A percentile compares a stretch with the other conserved stretches of the same genome.
phyloP scores from a whole-genome alignment of 2,329 filamentous ascomycete species.

The Colletotrichum australisinense region DNA sequence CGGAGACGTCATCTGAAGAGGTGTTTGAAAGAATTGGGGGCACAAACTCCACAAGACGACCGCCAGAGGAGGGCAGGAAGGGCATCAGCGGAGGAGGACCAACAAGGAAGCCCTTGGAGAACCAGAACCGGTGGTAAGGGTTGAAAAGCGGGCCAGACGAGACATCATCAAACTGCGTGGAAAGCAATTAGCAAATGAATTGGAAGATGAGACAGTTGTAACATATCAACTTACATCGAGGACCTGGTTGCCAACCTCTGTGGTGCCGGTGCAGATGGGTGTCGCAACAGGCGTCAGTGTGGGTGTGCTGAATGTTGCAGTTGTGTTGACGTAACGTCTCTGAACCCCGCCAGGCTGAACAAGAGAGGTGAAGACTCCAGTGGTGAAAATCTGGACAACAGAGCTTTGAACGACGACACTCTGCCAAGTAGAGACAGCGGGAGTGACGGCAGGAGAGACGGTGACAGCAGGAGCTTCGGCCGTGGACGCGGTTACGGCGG shows the following conservation, averaged over 20 bases:
- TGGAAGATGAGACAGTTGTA: slow-evolving; percentile 2
- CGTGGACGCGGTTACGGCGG: background rate
- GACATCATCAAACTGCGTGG: slow-evolving; percentile 49
- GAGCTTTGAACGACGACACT: slow-evolving; percentile 24
- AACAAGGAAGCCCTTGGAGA: slow-evolving; percentile 54
- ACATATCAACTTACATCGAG: slow-evolving; percentile 48
- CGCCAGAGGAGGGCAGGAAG: slow-evolving; percentile 52
- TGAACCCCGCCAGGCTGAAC: slow-evolving; percentile 7
- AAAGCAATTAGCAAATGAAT: background rate
- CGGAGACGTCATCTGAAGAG: slow-evolving; percentile 38
- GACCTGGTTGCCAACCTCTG: slow-evolving; percentile 49
- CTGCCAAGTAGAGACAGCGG: slow-evolving; percentile 42
- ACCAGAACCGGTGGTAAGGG: slow-evolving; percentile 53
- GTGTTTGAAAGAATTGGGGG: slow-evolving; percentile 47
- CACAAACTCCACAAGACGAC: slow-evolving; percentile 53
- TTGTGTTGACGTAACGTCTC: slow-evolving; percentile 18
- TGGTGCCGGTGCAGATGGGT: slow-evolving; percentile 36
- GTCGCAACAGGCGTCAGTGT: slow-evolving; percentile 23
- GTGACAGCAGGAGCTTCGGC: background rate
- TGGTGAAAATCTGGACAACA: slow-evolving; percentile 10
- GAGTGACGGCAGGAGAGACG: slow-evolving; percentile 38
- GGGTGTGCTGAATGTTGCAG: background rate
- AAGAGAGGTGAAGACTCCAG: background rate
- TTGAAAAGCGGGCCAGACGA: slow-evolving; percentile 53
- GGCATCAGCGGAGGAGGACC: slow-evolving; percentile 47